Conservation (phyloP, 352 stramenopile genomes). For the Pythium diclinum region DNA sequence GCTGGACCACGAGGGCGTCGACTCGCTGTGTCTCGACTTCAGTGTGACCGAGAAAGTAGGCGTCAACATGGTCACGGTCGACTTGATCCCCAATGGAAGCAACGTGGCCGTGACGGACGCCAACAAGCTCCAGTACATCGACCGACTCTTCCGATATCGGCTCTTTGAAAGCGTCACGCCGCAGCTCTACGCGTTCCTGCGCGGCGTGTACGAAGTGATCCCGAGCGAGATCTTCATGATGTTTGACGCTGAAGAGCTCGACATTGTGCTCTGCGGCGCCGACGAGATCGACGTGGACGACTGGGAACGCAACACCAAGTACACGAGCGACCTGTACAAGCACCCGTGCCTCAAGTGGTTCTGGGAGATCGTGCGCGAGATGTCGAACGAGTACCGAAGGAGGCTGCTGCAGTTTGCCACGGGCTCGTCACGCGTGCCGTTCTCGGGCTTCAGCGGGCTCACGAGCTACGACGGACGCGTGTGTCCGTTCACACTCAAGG, state of each 20-base stretch:
- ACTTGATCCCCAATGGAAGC: constrained; percentile 30
- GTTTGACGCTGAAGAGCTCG: constrained; percentile 97
- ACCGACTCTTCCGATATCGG: constrained; percentile 66
- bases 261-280: constrained; percentile 95
- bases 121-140: constrained; percentile 93
- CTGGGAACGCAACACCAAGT: constrained; percentile 90
- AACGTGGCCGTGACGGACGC: constrained; percentile 90
- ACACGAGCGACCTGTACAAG: constrained; percentile 45
- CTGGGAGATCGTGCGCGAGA: constrained; percentile 94
- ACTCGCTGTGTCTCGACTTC: constrained; percentile 49
- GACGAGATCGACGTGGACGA: constrained; percentile 95
- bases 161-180: constrained; percentile 54
- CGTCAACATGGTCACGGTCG: constrained; percentile 33
- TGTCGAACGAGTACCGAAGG: constrained; percentile 72
- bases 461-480: constrained; percentile 81
- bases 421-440: constrained; percentile 70
- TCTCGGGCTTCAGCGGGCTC: constrained; percentile 65
- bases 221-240: constrained; percentile 92
- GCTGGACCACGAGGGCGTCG: constrained; percentile 22
- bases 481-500: constrained; percentile 74
- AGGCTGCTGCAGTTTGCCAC: constrained; percentile 81
- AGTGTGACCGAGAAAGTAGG: constrained; percentile 39
- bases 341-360: constrained; percentile 82
- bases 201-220: constrained; percentile 95
- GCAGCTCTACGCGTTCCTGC: constrained; percentile 70